Evolutionary conservation across 129 eudicot species (phyloP).

Genomic region (Flaveria robusta): DNA sequence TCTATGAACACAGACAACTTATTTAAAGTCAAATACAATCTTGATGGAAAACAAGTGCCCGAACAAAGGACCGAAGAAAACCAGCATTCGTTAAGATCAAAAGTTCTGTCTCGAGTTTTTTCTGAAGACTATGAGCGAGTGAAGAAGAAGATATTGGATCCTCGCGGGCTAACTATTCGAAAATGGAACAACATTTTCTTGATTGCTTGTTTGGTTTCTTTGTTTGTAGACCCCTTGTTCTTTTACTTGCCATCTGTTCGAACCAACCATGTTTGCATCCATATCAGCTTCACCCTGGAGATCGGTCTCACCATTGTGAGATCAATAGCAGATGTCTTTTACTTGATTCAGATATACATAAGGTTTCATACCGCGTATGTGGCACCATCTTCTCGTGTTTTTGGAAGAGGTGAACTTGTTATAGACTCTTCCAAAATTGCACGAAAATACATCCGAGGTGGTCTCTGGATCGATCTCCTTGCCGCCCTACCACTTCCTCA

Average conservation of each 20-base stretch:
- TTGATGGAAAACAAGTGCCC: constrained; percentile 58
- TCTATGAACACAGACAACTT: constrained; percentile 44
- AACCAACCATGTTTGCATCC: constrained; percentile 47
- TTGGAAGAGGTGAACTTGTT: constrained; percentile 98
- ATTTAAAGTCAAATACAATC: constrained; percentile 54
- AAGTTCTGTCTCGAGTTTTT: constrained; percentile 91
- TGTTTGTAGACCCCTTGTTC: constrained; percentile 93
- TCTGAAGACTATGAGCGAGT: constrained; percentile 92
- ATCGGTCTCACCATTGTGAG: constrained; percentile 67
- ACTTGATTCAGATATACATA: constrained; percentile 69
- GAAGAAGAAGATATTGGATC: constrained; percentile 78
- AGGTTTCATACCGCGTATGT: constrained; percentile 84
- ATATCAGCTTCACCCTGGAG: constrained; percentile 66
- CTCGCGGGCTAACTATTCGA: constrained; percentile 67
- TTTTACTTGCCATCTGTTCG: constrained; percentile 74
- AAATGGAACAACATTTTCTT: constrained; percentile 89
- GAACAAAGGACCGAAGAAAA: constrained; percentile 38
- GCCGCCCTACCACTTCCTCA: constrained; percentile 98
- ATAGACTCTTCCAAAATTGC: constrained; percentile 74
- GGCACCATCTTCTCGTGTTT: constrained; percentile 98
- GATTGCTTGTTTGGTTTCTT: constrained; percentile 81
- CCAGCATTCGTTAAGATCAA: constrained; percentile 57
- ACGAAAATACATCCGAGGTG: constrained; percentile 46
- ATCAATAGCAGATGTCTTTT: constrained; percentile 73
- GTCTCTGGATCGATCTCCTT: constrained; percentile 65